Conservation (phyloP, 129 eudicot species). For the Cynara cardunculus region DNA sequence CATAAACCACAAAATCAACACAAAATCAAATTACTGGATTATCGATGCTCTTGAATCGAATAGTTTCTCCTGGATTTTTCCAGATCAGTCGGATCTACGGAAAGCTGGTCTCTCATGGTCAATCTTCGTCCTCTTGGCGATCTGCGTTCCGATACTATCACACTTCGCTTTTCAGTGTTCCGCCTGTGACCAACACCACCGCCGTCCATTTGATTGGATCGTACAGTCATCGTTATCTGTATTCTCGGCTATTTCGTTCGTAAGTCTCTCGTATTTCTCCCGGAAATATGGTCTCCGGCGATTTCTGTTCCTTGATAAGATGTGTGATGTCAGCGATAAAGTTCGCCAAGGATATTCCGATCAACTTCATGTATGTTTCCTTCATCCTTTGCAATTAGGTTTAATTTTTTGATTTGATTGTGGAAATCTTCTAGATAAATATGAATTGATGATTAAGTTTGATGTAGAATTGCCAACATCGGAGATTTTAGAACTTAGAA, state of each 20-base stretch:
- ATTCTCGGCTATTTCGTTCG: conserved; percentile 47
- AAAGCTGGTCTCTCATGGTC: conserved; percentile 64
- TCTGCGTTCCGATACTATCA: conserved; percentile 60
- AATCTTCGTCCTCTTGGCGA: conserved; percentile 44
- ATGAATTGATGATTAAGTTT: too few species aligned
- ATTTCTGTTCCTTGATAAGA: conserved; percentile 62
- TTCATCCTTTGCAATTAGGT: neutral
- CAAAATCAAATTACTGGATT: conserved; percentile 16
- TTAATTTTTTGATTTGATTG: too few species aligned
- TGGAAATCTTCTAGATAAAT: too few species aligned
- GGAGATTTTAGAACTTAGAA: neutral
- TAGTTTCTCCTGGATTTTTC: conserved; percentile 47
- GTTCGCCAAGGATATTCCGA: conserved; percentile 52
- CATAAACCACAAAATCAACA: conserved; percentile 3
- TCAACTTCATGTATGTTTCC: conserved; percentile 53
- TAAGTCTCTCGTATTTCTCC: conserved; percentile 44
- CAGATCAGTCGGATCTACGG: conserved; percentile 59
- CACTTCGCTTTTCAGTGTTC: conserved; percentile 58
- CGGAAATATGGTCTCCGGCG: conserved; percentile 54
- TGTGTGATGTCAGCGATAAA: conserved; percentile 50
- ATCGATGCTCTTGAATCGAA: conserved; percentile 40
- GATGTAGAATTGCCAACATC: neutral
- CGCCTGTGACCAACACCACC: conserved; percentile 48
- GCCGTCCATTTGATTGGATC: conserved; percentile 55
- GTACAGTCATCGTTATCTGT: conserved; percentile 58